Base-by-base conservation (phyloP, 495 filamentous ascomycete species). In the Aspergillus hancockii region DNA sequence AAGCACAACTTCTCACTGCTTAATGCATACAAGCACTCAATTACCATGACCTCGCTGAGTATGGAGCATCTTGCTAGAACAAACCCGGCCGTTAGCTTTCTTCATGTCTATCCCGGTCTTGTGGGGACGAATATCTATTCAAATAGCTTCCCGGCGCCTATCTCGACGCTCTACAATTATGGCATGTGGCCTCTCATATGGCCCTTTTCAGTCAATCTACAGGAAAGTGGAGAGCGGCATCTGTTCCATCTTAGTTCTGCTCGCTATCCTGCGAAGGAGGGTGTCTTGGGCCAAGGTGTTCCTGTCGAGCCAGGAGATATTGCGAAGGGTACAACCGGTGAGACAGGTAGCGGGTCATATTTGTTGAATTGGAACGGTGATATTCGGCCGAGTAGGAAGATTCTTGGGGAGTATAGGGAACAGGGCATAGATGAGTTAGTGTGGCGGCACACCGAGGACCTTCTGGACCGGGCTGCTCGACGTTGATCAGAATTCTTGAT, bases 71-170 rank as follows among this genome's bases (percentile, higher is more conserved):
- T 79, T 0, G 70, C 74, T 0, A 52, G 56, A 2, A 34, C 21
- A 0, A 45, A 74, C 25, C 74, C 68, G 0, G 54, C 31, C 0
- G 65, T 78, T 4, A 69, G 65, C 40, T 78, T 74, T 52, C 59
- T 78, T 8, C 75, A 78, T 55, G 64, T 61, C 22, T 79, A 67
- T 56, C 77, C 76, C 3, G 75, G 77, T 2, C 59, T 75, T 7
- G 75, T 78, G 0, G 52, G 59, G 3, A 77, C 78, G 40, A 34
- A 62, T 4, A 47, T 70, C 16, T 40, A 52, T 6, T 60, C 49
- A 19, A 63, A 58, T 21, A 46, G 30, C 13, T 56, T 56, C 36
- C 59, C 47, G 16, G 10, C 21, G 36, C 34, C 59, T 5, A 22
- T 65, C 14, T 34, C 54, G 1, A 22, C 50, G 1, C 19, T 59